A percentile compares a stretch with the other conserved stretches of the same genome.
phyloP scores from a whole-genome alignment of 2,329 filamentous ascomycete genomes.

The Xylaria digitata region DNA sequence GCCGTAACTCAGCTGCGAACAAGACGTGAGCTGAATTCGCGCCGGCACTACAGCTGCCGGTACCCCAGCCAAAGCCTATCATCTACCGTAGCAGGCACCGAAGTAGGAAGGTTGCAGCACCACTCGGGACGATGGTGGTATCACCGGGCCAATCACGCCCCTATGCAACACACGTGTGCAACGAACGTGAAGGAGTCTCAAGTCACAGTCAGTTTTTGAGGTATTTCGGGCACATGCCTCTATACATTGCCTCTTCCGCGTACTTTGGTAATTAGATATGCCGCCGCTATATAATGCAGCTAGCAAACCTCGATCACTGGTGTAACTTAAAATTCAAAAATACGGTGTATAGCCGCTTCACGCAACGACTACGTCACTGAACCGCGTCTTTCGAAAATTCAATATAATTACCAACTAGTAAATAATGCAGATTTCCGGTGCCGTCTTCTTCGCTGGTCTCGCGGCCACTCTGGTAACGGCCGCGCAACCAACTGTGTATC shows the following conservation, averaged over 20 bases:
- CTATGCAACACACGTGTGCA: slow-evolving; percentile 27
- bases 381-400: neutral
- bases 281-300: slow-evolving; percentile 14
- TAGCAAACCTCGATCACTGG: neutral
- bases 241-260: too few species aligned
- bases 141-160: slow-evolving; percentile 26
- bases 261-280: neutral
- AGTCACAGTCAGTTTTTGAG: neutral
- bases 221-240: neutral
- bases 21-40: neutral
- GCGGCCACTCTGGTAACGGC: slow-evolving; percentile 25
- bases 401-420: neutral
- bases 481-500: slow-evolving; percentile 63
- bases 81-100: slow-evolving; percentile 13
- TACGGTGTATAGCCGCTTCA: neutral
- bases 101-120: slow-evolving; percentile 37
- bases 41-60: slow-evolving; percentile 18
- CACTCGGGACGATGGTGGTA: neutral
- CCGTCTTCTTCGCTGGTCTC: slow-evolving; percentile 26
- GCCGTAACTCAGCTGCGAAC: neutral
- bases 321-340: neutral
- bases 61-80: slow-evolving; percentile 17
- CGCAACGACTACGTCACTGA: slow-evolving; percentile 4
- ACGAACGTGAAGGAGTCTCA: slow-evolving; percentile 2
- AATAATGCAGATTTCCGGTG: slow-evolving; percentile 34